Conservation (phyloP, 2,329 filamentous ascomycete genomes). For the Xylariaceae sp. region DNA sequence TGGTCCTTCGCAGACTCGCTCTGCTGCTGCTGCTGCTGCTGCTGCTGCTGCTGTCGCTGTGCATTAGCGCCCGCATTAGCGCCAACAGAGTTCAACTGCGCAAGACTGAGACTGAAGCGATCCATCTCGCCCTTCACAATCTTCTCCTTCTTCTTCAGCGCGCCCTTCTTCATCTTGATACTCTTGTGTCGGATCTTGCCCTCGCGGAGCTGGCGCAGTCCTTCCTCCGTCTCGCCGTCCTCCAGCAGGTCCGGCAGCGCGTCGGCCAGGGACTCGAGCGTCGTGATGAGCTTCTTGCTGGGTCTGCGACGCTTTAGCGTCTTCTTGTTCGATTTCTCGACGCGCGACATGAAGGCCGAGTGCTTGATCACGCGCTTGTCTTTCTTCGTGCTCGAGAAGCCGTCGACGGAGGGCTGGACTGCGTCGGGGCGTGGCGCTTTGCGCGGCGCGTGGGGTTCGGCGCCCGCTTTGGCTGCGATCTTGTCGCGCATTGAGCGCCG, state of each 20-base stretch:
- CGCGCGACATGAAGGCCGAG: slow-evolving; percentile 70
- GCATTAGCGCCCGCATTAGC: slow-evolving; percentile 3
- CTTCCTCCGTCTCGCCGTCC: slow-evolving; percentile 42
- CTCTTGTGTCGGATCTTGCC: slow-evolving; percentile 69
- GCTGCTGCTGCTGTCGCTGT: neutral
- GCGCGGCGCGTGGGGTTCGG: slow-evolving; percentile 47
- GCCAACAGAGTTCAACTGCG: slow-evolving; percentile 55
- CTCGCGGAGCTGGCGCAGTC: slow-evolving; percentile 39
- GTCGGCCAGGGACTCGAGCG: slow-evolving; percentile 69
- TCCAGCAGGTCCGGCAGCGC: slow-evolving; percentile 63
- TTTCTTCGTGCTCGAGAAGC: slow-evolving; percentile 68
- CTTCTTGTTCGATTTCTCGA: slow-evolving; percentile 56
- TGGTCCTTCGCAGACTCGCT: slow-evolving; percentile 18
- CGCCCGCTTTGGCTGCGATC: slow-evolving; percentile 44
- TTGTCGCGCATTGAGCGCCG: slow-evolving; percentile 54
- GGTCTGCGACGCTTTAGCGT: slow-evolving; percentile 61
- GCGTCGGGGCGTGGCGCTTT: slow-evolving; percentile 49
- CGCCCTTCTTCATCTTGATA: slow-evolving; percentile 68
- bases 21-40: neutral
- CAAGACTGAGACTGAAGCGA: slow-evolving; percentile 78
- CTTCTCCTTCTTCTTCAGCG: slow-evolving; percentile 76
- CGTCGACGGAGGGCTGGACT: slow-evolving; percentile 40
- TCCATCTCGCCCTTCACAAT: slow-evolving; percentile 76
- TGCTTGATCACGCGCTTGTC: slow-evolving; percentile 82
- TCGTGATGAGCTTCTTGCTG: slow-evolving; percentile 71